phyloP scores from a whole-genome alignment of 2,329 filamentous ascomycete species.

The Diaporthe vaccinii region DNA sequence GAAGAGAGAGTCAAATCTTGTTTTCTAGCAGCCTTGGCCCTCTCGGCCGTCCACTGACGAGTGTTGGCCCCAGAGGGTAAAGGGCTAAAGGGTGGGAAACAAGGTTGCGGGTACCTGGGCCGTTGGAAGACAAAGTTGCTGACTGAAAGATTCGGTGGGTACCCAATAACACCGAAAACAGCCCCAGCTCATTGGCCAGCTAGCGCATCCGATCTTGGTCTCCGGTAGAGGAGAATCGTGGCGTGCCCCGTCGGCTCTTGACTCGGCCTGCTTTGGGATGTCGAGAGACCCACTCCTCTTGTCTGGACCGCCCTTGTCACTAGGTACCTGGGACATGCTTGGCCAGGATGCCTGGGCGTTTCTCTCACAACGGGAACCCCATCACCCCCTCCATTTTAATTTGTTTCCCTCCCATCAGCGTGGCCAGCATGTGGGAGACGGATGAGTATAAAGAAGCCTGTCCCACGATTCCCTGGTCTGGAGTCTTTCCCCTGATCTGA shows the following conservation, averaged over 20 bases:
- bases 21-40: slow-evolving; percentile 24
- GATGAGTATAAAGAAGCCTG: slow-evolving; percentile 37
- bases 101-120: slow-evolving; percentile 34
- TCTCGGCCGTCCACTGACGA: slow-evolving; percentile 6
- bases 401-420: slow-evolving; percentile 25
- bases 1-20: slow-evolving; percentile 28
- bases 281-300: slow-evolving; percentile 30
- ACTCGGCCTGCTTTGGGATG: slow-evolving; percentile 23
- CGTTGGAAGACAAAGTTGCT: slow-evolving; percentile 22
- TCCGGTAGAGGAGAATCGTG: slow-evolving; percentile 32
- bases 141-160: slow-evolving; percentile 13
- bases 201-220: slow-evolving; percentile 35
- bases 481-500: background rate
- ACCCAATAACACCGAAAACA: slow-evolving; percentile 27
- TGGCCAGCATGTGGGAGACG: background rate
- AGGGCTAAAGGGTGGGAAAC: slow-evolving; percentile 28
- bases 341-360: slow-evolving; percentile 35
- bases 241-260: slow-evolving; percentile 29
- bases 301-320: slow-evolving; percentile 35
- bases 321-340: slow-evolving; percentile 23
- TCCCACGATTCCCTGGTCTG: slow-evolving; percentile 27
- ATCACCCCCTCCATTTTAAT: slow-evolving; percentile 30
- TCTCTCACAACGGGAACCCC: slow-evolving; percentile 35
- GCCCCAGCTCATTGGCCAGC: slow-evolving; percentile 22
- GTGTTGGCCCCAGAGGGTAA: slow-evolving; percentile 32